A percentile compares a stretch with the other conserved stretches of the same genome.
These are phyloP conservation scores for Hyphopichia burtonii DNA, from an alignment of 1,139 yeast species.

Conservation along the genomic window DNA sequence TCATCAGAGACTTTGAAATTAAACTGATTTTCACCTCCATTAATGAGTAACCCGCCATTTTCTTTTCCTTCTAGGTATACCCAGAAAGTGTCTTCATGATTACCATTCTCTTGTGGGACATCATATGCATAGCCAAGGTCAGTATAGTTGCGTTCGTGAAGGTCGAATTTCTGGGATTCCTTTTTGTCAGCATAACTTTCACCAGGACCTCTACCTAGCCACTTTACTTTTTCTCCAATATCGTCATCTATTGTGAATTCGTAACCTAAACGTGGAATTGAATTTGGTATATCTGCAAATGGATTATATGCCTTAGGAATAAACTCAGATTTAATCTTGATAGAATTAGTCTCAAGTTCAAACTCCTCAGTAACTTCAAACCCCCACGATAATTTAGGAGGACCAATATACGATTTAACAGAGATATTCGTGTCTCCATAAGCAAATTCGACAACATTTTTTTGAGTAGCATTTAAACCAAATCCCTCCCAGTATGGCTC, in stretches of 20 bases:
- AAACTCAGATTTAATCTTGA: slow-evolving; percentile 7
- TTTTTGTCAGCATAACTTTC: slow-evolving; percentile 32
- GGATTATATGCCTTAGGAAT: slow-evolving; percentile 6
- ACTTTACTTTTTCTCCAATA: slow-evolving; percentile 14
- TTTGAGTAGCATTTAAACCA: slow-evolving; percentile 11
- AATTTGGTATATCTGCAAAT: slow-evolving; percentile 9
- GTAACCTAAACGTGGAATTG: slow-evolving; percentile 16
- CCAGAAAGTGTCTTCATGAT: slow-evolving; percentile 30
- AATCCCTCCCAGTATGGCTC: slow-evolving; percentile 15
- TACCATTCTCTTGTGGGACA: slow-evolving; percentile 36
- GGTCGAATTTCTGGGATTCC: slow-evolving; percentile 23
- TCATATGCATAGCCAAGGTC: slow-evolving; percentile 24
- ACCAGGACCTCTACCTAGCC: slow-evolving; percentile 35
- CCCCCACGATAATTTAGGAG: slow-evolving; percentile 15
- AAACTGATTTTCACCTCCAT: slow-evolving; percentile 7
- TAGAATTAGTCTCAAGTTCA: slow-evolving; percentile 6
- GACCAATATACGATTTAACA: slow-evolving; percentile 10
- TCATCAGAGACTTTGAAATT: slow-evolving; percentile 20
- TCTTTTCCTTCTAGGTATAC: slow-evolving; percentile 9
- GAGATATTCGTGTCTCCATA: background rate
- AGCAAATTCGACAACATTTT: slow-evolving; percentile 6
- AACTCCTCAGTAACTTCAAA: slow-evolving; percentile 9
- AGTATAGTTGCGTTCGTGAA: slow-evolving; percentile 11
- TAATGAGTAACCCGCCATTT: slow-evolving; percentile 5
- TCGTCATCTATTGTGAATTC: slow-evolving; percentile 11